Evolutionary conservation across 139 green algal species (phyloP).

Genomic region (Pycnococcus provasolii): DNA sequence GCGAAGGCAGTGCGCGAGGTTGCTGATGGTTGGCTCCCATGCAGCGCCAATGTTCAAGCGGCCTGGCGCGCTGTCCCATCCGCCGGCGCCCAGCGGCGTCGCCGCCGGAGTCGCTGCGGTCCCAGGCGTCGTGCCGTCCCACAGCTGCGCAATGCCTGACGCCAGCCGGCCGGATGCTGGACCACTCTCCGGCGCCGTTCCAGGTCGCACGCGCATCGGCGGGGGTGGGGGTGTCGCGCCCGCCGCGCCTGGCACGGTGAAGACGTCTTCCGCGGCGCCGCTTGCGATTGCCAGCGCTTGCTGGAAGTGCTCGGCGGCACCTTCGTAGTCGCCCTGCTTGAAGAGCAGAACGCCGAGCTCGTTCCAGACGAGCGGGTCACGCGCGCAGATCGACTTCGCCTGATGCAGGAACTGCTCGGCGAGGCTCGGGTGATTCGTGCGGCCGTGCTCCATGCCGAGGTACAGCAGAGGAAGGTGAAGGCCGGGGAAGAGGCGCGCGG

Average conservation of each 20-base stretch:
- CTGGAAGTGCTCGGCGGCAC: no score
- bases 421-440: slow-evolving; percentile 12
- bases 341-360: slow-evolving; percentile 73
- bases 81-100: neutral
- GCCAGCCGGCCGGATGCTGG: neutral
- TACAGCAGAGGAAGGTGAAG: slow-evolving; percentile 78
- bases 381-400: slow-evolving; percentile 59
- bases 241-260: no score
- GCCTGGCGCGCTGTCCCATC: neutral
- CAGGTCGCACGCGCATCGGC: no score
- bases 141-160: neutral
- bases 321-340: no score
- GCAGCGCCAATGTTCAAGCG: neutral
- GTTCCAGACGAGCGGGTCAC: slow-evolving; percentile 69
- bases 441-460: slow-evolving; percentile 73
- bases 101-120: neutral
- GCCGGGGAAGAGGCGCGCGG: slow-evolving; percentile 79
- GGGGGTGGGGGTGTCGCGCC: no score
- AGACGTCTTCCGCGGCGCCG: no score
- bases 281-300: no score
- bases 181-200: no score
- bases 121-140: neutral
- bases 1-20: slow-evolving; percentile 74
- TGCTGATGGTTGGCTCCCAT: slow-evolving; percentile 11
- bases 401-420: slow-evolving; percentile 31